Evolutionary conservation across 1,284 basidiomycete genomes (phyloP).

Genomic region (Xerocomus minutiporus): DNA sequence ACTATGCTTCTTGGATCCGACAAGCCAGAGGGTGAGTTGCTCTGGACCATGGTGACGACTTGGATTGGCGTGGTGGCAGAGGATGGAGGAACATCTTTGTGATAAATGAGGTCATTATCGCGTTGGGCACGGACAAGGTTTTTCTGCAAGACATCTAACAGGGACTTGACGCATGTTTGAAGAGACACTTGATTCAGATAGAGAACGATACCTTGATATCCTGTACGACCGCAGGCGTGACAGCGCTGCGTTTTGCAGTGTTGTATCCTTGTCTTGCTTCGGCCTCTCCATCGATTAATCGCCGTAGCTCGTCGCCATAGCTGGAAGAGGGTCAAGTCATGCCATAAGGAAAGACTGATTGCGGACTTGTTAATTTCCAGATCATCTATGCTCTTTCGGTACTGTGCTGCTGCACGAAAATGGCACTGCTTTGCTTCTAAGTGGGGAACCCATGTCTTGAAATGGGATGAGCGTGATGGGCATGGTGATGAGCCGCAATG

Average conservation of each 20-base stretch:
- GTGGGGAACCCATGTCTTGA: constrained; percentile 77
- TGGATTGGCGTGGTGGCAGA: constrained; percentile 67
- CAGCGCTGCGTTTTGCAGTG: constrained; percentile 59
- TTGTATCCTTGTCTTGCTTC: constrained; percentile 74
- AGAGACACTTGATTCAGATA: background rate
- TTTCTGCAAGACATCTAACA: constrained; percentile 66
- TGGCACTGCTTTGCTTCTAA: constrained; percentile 81
- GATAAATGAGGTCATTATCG: constrained; percentile 97
- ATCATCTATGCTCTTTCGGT: constrained; percentile 87
- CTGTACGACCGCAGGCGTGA: constrained; percentile 59
- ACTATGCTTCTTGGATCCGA: constrained; percentile 53
- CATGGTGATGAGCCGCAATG: constrained; percentile 15
- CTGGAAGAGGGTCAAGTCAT: constrained; percentile 36
- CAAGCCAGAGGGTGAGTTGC: constrained; percentile 58
- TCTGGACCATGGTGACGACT: constrained; percentile 67
- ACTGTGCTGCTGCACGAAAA: constrained; percentile 89
- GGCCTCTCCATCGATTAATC: constrained; percentile 63
- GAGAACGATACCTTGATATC: constrained; percentile 67
- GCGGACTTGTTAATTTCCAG: constrained; percentile 73
- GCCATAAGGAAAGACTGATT: constrained; percentile 3
- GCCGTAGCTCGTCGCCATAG: constrained; percentile 81
- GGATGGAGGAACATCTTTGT: constrained; percentile 76
- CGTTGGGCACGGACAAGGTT: constrained; percentile 72
- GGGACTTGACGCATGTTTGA: constrained; percentile 39
- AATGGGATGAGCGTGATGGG: constrained; percentile 12